These are phyloP conservation scores for Nothomitra cinnamomea DNA, from an alignment of 2,329 filamentous ascomycete genomes.

Conservation along the genomic window DNA sequence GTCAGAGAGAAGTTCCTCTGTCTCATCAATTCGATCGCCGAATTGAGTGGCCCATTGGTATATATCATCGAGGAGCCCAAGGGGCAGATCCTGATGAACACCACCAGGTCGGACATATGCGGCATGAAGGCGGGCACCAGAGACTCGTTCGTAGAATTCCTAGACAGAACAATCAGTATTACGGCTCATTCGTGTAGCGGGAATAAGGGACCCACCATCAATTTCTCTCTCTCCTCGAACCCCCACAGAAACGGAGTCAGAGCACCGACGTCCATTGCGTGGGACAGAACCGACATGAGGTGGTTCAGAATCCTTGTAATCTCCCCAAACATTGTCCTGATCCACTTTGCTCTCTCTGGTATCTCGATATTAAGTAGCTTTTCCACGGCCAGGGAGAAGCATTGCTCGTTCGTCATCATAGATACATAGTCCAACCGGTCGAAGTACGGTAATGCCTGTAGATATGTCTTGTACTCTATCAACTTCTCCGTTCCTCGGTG, in stretches of 20 bases:
- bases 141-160: slow-evolving; percentile 99
- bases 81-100: slow-evolving; percentile 85
- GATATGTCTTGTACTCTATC: slow-evolving; percentile 99
- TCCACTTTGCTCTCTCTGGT: slow-evolving; percentile 89
- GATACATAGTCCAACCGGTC: slow-evolving; percentile 97
- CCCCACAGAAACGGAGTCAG: slow-evolving; percentile 98
- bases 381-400: slow-evolving; percentile 86
- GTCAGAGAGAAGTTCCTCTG: slow-evolving; percentile 94
- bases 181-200: neutral
- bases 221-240: slow-evolving; percentile 98
- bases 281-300: slow-evolving; percentile 90
- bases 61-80: slow-evolving; percentile 93
- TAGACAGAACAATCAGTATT: slow-evolving; percentile 22
- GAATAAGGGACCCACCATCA: slow-evolving; percentile 56
- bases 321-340: slow-evolving; percentile 87
- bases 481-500: slow-evolving; percentile 98
- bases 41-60: slow-evolving; percentile 99
- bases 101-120: slow-evolving; percentile 94
- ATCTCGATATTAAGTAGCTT: slow-evolving; percentile 96
- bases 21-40: slow-evolving; percentile 94
- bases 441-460: slow-evolving; percentile 96
- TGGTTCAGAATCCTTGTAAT: slow-evolving; percentile 92
- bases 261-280: slow-evolving; percentile 98
- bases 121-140: slow-evolving; percentile 88
- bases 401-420: slow-evolving; percentile 99